Percentiles rank a stretch among this genome's conserved stretches.
Conservation (phyloP, 441 rosid species). For the Theobroma grandiflorum region DNA sequence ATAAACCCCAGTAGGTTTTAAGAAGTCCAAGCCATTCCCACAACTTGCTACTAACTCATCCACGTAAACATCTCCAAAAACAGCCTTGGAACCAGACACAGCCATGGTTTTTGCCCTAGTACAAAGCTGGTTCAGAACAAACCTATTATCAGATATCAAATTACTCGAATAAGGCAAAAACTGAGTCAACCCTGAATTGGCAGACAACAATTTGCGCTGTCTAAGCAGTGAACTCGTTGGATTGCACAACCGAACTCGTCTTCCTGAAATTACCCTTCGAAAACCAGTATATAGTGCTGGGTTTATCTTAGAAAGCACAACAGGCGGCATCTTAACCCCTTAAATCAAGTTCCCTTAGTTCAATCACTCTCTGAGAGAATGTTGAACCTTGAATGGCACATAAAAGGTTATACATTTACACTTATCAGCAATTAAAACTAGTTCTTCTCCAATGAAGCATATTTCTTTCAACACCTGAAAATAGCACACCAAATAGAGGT, state of each 20-base stretch:
- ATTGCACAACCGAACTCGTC: slow-evolving; percentile 24
- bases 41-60: slow-evolving; percentile 55
- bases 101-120: slow-evolving; percentile 52
- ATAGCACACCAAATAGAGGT: not conserved
- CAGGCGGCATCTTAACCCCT: slow-evolving; percentile 70
- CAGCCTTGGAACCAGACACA: slow-evolving; percentile 57
- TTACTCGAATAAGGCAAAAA: slow-evolving; percentile 34
- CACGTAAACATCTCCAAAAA: slow-evolving; percentile 57
- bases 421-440: not conserved
- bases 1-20: slow-evolving; percentile 50
- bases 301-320: slow-evolving; percentile 64
- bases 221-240: slow-evolving; percentile 30
- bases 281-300: slow-evolving; percentile 53
- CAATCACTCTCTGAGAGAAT: slow-evolving; percentile 27
- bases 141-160: slow-evolving; percentile 31
- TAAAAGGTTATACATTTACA: slow-evolving; percentile 22
- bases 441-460: slow-evolving; percentile 2
- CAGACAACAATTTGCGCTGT: slow-evolving; percentile 31
- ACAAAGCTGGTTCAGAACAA: slow-evolving; percentile 17
- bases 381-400: slow-evolving; percentile 18
- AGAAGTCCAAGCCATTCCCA: slow-evolving; percentile 50
- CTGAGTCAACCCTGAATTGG: slow-evolving; percentile 16
- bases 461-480: slow-evolving; percentile 23
- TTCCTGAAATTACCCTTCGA: slow-evolving; percentile 40
- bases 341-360: slow-evolving; percentile 29